Evolutionary conservation across 768 basidiomycete genomes (phyloP).

Genomic region (Boletus sp.): DNA sequence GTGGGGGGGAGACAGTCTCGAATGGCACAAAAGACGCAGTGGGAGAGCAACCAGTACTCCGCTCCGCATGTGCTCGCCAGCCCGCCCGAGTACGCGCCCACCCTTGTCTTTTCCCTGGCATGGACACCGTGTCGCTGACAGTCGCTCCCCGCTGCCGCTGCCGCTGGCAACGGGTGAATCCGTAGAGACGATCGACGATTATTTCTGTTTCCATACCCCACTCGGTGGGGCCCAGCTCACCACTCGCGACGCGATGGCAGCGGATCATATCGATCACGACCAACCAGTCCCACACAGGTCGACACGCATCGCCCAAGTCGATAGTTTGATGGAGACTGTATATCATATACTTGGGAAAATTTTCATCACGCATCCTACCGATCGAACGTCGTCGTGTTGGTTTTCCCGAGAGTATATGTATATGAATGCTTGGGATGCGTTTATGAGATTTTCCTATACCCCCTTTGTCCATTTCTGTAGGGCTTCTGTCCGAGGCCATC

Average conservation of each 20-base stretch:
- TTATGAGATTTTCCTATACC: neutral
- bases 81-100: neutral
- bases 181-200: neutral
- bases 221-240: too few species aligned
- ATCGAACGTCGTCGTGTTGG: neutral
- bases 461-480: neutral
- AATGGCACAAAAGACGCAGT: conserved; percentile 34
- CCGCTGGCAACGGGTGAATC: neutral
- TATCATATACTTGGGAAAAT: too few species aligned
- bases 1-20: conserved; percentile 13
- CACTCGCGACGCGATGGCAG: conserved; percentile 20
- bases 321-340: too few species aligned
- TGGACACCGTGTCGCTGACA: too few species aligned
- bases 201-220: too few species aligned
- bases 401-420: neutral
- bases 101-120: neutral
- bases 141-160: too few species aligned
- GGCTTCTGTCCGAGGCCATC: neutral
- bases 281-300: neutral
- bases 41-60: neutral
- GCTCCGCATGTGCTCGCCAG: conserved; percentile 20
- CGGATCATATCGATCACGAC: too few species aligned
- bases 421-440: too few species aligned
- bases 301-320: too few species aligned
- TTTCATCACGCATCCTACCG: neutral